Evolutionary conservation across 345 rosid genomes (phyloP), one percentile per base, ranked within the genome.

Genomic region (Murraya koenigii): DNA sequence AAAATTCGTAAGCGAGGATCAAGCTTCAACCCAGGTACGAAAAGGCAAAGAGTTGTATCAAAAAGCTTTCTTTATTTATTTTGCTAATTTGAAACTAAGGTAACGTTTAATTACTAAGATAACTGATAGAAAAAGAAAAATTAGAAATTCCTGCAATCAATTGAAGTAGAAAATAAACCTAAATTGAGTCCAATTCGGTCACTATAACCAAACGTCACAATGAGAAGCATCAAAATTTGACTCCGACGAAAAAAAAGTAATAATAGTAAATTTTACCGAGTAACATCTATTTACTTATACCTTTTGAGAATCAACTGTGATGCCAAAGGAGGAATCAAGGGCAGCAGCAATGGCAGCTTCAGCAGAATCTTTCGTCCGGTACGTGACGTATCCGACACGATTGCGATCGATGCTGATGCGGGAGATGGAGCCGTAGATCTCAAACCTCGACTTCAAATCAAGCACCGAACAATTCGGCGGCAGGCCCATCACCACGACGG

Each of bases 401-500:
- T 90, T 90, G 9, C 88, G 80, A 75, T 90, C 92, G 80, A 93
- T 93, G 60, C 97, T 92, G 79, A 90, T 91, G 73, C 98, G 90
- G 54, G 97, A 93, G 61, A 95, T 89, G 3, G 97, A 61, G 23
- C 99, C 98, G 87, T 93, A 92, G 87, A 95, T 92, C 95, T 92
- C 95, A 88, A 95, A 92, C 78, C 95, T 88, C 6, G 94, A 92
- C 84, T 95, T 95, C 63, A 95, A 86, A 82, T 93, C 98, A 36
- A 95, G 89, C 13, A 95, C 99, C n/a, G 99, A 92, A 75, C 92
- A 90, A 79, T 84, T 80, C 32, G 78, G 77, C 8, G 90, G 75
- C 66, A 95, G 86, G 19, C 95, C 98, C 78, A 59, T 77, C 8
- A 89, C 88, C 20, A 90, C 84, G 6, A 95, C 81, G 9, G 91